Base-by-base conservation (phyloP, 2,329 filamentous ascomycete species). In the Penicillium palitans region DNA sequence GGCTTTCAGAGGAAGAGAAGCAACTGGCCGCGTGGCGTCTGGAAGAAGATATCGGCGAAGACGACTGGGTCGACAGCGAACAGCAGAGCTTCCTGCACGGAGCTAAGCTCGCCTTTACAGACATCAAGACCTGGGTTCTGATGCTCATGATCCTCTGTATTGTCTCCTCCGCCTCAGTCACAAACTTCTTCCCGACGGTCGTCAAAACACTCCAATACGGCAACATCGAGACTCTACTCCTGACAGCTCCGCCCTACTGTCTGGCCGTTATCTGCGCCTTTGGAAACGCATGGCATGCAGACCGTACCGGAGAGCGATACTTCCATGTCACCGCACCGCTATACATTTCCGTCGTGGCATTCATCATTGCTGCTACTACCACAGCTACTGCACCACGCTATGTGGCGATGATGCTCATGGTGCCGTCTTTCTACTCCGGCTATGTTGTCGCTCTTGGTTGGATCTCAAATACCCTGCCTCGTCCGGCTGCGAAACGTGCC, bases 381-480 rank as follows among this genome's bases (percentile, higher is more conserved):
- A 85, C 80, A 0, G 71, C 78, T 2, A 79, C 82, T 0, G 88
- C 80, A 0, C 84, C 88, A 0, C 80, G 89, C 37, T 91, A 91
- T 62, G 74, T 88, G 9, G 80, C 85, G 31, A 90, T 91, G 82
- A 87, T 91, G 82, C 77, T 91, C 40, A 90, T 91, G 85, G 77
- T 84, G 2, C 80, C 84, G 0, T 83, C 85, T 0, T 77, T 88
- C 3, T 90, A 89, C 67, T 82, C 83, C 1, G 83, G 84, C 48
- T 91, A 87, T 68, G 88, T 89, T 0, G 87, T 90, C 1, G 81
- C 81, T 1, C 78, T 90, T 4, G 83, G 87, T 2, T 95, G 90
- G 90, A 91, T 93, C 62, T 86, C 83, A 47, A 90, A 89, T 70
- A 88, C 87, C 1, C 81, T 93, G 52, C 89, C 90, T 0, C 84